Base-by-base conservation (phyloP, 2,329 filamentous ascomycete genomes). In the Fusarium hostae region DNA sequence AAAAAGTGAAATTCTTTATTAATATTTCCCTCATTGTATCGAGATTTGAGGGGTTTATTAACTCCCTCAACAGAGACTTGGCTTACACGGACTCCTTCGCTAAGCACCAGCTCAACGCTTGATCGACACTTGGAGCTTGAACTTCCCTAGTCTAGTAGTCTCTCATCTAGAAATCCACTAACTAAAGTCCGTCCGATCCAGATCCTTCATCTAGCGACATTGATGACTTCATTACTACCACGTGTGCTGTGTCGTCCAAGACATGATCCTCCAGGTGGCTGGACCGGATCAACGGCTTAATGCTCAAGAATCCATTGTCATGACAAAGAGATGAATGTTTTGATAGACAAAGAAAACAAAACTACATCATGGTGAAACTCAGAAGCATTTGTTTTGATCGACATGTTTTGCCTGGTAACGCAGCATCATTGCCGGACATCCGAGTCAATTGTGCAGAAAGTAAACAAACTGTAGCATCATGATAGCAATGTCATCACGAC, bases 391-490 rank as follows among this genome's bases (percentile, higher is more conserved):
- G 51, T 32, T 56, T 26, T 43, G 52, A 37, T 60, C 43, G 48
- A 44, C 40, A 37, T 57, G 47, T 51, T 69, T 52, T 55, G 62
- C 44, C 52, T 37, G 64, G 34, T 41, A 58, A 68, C 65, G 40
- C 32, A 37, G 15, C 37, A 22, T 47, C 6, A 15, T 35, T 61
- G 52, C 51, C 45, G 68, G 30, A 39, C 7, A 70, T 22, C 69
- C 66, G 51, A 70, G 44, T 35, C 55, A 40, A 50, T 39, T 37
- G 26, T 40, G 65, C 37, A 58, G 37, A 34, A 59, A 58, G 66
- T 72, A 73, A 73, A 72, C 61, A 73, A 63, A 72, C 54, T 44
- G 48, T 48, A 34, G 52, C 43, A 63, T 72, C 65, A 73, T 72
- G 61, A 59, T 52, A 57, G 55, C 34, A 37, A 72, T 66, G 48